Evolutionary conservation across 2,329 filamentous ascomycete genomes (phyloP), one percentile per base, ranked within the genome.

Genomic region (Arthrocladium fulminans): DNA sequence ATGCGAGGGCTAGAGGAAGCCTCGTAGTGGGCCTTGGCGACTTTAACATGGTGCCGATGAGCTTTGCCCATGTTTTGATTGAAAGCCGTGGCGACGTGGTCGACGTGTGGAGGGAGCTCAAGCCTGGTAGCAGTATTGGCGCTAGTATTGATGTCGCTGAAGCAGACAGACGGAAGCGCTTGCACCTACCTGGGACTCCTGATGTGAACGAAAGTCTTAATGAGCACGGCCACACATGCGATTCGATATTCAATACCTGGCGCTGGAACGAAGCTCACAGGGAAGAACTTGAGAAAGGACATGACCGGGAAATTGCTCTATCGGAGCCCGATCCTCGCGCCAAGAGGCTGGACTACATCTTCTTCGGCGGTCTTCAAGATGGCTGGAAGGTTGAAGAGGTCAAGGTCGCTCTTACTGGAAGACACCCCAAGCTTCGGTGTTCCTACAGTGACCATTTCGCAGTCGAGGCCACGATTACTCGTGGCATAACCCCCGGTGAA

Each of bases 401-500:
- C 2, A 76, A 79, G 43, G 84, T 98, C 1, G 83, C 84, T 51
- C 88, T 96, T 80, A 83, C 80, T 17, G 77, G 84, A 62, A 81
- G 86, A 8, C 89, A 96, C 65, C 86, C 88, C 0, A 79, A 77
- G 1, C 73, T 96, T 1, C 76, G 80, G 53, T 95, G 88, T 68
- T 94, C 88, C 1, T 74, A 97, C 22, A 96, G 88, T 58, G 90
- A 98, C 62, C 92, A 97, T 65, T 97, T 96, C 65, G 88, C 87
- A 19, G 84, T 97, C 46, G 84, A 90, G 63, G 82, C 86, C 4
- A 88, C 86, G 0, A 73, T 97, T 8, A 67, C 70, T 3, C 73
- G 76, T 10, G 69, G 74, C 1, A 29, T 44, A 41, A 15, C 47
- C 45, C 13, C 45, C 24, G 10, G 35, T 27, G 2, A 23, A 30